Base-by-base conservation (phyloP, 345 rosid genomes). In the Trapa bicornis region DNA sequence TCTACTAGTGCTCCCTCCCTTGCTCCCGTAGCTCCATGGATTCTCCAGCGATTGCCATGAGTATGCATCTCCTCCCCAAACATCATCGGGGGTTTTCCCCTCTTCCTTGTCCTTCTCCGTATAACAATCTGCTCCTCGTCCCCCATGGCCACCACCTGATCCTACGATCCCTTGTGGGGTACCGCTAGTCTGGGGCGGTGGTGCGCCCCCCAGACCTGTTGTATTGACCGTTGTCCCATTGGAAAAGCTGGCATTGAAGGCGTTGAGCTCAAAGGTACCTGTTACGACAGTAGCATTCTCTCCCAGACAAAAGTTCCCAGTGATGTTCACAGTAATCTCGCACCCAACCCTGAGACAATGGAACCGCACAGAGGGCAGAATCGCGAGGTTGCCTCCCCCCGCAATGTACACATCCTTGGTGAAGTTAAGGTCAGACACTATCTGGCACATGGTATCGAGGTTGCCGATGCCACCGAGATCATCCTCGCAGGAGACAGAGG, bases 21-120 rank as follows among this genome's bases (percentile, higher is more conserved):
- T 79, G 68, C 99, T 95, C 63, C 98, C 99, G 72, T 77, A 86
- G 80, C 99, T 95, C 68, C 74, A 73, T 1, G 99, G 99, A 47
- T 29, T 69, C 70, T 87, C 82, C 80, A 95, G 71, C n/a, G 82
- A 74, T 5, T 92, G 83, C 99, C 99, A 95, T 1, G 99, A 87
- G 70, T 95, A 91, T 0, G 97, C 91, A 74, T 95, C 99, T 65
- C 99, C 99, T 50, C 99, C 99, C 98, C 99, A 91, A 4, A 89
- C 93, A 72, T 95, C 98, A 80, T 88, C 98, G 3, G 98, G 88
- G 66, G 88, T 81, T 88, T 85, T 86, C 29, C 65, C 76, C 54
- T 84, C 65, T 63, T 86, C 96, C 47, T 77, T 74, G 61, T 84
- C 70, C 70, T 87, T 89, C 38, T 81, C 81, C 80, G 87, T 80